Base-by-base conservation (phyloP, 2,329 filamentous ascomycete species). In the Ophiocordyceps sinensis region DNA sequence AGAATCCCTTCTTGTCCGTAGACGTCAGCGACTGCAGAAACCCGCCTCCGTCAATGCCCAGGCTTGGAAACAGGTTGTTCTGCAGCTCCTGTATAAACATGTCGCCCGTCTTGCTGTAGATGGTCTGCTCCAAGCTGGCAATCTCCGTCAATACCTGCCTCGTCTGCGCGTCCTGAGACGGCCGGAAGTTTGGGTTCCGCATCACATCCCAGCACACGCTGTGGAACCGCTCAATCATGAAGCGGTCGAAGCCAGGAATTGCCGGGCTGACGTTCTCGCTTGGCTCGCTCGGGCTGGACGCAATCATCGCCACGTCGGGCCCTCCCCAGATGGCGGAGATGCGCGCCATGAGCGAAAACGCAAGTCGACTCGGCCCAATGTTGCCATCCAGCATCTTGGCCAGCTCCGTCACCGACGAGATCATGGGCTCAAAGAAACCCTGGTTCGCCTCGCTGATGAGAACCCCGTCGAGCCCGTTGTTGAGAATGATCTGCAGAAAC, bases 321-420 rank as follows among this genome's bases (percentile, higher is more conserved):
- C 89, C 91, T 43, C 91, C 89, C 89, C 91, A 98, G 34, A 87
- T 79, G 28, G 73, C 69, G 9, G 82, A 85, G 81, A 98, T 94
- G 47, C 79, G 80, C 19, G 75, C 73, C 53, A 98, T 73, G 12
- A 94, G 78, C 17, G 77, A 79, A 52, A 96, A 88, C 1, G 89
- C 85, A 45, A 94, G 76, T 37, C 74, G 66, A 49, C 73, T 77
- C 2, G 75, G 72, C 7, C 68, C 65, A 28, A 79, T 64, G 49
- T 77, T 77, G 37, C 72, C 73, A 31, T 76, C 74, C 14, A 86
- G 71, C 36, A 88, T 87, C 58, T 82, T 82, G 41, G 87, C 82
- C 47, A 95, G 81, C 45, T 82, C 79, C 45, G 89, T 83, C 45
- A 96, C 81, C 1, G 87, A 94, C 5, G 77, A 73, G 48, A 98